Evolutionary conservation across 139 green algal species (phyloP), one percentile per base, ranked within the genome.

Genomic region (Chlamydomonas sp.): DNA sequence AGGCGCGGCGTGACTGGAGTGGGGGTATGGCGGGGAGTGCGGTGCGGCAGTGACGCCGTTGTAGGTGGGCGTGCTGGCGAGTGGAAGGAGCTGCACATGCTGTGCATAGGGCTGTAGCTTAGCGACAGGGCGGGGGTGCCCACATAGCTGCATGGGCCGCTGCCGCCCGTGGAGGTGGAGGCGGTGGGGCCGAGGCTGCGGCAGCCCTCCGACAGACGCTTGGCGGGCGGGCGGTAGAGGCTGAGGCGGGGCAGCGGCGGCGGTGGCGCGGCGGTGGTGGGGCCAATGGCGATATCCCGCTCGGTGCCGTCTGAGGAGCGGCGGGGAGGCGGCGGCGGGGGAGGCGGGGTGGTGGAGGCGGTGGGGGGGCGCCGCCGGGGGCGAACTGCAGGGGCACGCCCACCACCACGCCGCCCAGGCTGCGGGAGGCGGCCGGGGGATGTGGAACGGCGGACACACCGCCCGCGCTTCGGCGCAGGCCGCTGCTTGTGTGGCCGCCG

Each of bases 141-240:
- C 31, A 49, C 31, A 49, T 49, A 49, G 66, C 10, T 71, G 10
- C 66, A 71, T 71, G 66, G 10, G 66, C 66, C 9, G 66, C 66
- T 71, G 66, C 66, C 12, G 66, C 66, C 10, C 66, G 63, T 6
- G 68, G 72, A 3, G 74, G 16, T 7, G 60, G 10, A 5, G 82
- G 67, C 57, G 20, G 5, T 2, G 68, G 2, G 0, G 31, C 49
- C 63, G 64, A 49, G 64, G n/a, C 49, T 57, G 57, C 78, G 16
- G 81, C 58, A 79, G 58, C 84, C 75, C 5, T 88, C 84, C 5
- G 75, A 83, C 6, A 83, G 9, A 16, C 84, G 84, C 63, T 83
- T 82, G 8, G 63, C 84, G 2, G 84, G 84, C 57, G 84, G 84
- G 49, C 75, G 84, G 84, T 88, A 88, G 18, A 82, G 63, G 63